Evolutionary conservation across 148 eudicot species (phyloP).

Genomic region (Vaccinium vitisidaea): DNA sequence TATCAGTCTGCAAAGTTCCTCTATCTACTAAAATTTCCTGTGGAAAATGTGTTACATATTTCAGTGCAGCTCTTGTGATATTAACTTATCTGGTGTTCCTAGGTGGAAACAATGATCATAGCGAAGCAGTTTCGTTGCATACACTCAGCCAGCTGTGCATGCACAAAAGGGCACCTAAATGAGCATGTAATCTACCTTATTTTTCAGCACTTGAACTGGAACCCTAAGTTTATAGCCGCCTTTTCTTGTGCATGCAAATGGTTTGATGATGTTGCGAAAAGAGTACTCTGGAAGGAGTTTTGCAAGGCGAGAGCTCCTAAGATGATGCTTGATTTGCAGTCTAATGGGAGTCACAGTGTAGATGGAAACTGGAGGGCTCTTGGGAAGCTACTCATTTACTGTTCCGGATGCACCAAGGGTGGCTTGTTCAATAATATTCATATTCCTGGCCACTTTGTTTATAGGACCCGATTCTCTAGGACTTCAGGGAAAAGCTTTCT

Average conservation of each 20-base stretch:
- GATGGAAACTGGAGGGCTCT: constrained; percentile 99
- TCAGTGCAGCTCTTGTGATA: neutral
- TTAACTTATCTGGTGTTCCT: constrained; percentile 20
- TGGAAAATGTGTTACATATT: neutral
- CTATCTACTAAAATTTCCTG: neutral
- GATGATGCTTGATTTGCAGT: constrained; percentile 88
- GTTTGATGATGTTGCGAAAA: constrained; percentile 96
- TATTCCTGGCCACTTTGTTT: constrained; percentile 82
- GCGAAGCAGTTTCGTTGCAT: constrained; percentile 86
- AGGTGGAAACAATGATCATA: constrained; percentile 50
- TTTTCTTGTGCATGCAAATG: constrained; percentile 90
- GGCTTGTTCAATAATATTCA: constrained; percentile 60
- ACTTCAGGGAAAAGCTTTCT: constrained; percentile 95
- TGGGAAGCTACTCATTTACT: constrained; percentile 85
- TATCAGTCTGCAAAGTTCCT: neutral
- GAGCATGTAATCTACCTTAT: constrained; percentile 79
- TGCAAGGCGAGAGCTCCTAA: constrained; percentile 88
- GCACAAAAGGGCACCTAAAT: constrained; percentile 83
- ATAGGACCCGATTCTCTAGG: constrained; percentile 82
- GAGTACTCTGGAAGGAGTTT: constrained; percentile 96
- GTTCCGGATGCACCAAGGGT: constrained; percentile 75
- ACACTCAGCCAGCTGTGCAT: constrained; percentile 90
- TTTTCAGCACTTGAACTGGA: constrained; percentile 81
- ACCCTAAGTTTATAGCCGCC: constrained; percentile 82
- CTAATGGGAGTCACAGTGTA: constrained; percentile 74